Percentiles rank a stretch among this genome's conserved stretches.
phyloP scores from a whole-genome alignment of 2,329 filamentous ascomycete genomes.

The Fusarium newnesense region DNA sequence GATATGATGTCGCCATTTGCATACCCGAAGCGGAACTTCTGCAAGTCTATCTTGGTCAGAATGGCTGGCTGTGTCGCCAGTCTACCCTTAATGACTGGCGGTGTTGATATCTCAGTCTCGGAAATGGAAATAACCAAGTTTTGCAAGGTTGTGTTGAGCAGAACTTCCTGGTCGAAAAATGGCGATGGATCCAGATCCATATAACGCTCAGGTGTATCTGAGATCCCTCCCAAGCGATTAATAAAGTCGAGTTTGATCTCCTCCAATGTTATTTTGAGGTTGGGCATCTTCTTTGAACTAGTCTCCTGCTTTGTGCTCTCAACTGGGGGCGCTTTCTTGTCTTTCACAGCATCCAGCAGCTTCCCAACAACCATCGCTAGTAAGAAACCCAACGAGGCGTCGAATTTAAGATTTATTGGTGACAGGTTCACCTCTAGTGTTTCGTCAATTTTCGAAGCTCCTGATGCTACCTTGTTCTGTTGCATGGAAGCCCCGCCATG shows the following conservation, averaged over 20 bases:
- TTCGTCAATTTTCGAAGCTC: constrained; percentile 27
- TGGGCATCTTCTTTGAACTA: constrained; percentile 41
- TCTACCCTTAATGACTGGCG: constrained; percentile 13
- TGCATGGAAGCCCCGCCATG: constrained; percentile 41
- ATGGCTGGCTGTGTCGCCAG: constrained; percentile 44
- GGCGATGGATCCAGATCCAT: constrained; percentile 56
- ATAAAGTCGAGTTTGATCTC: constrained; percentile 66
- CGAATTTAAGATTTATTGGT: constrained; percentile 63
- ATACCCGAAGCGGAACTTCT: constrained; percentile 72
- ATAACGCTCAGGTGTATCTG: constrained; percentile 60
- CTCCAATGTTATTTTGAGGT: constrained; percentile 58
- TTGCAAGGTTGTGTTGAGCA: constrained; percentile 62
- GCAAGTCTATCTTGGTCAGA: constrained; percentile 57
- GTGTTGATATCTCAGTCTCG: constrained; percentile 28
- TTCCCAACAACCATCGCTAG: constrained; percentile 62
- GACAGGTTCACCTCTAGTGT: constrained; percentile 62
- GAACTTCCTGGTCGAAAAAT: constrained; percentile 59
- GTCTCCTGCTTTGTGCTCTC: constrained; percentile 21
- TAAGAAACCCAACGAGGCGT: constrained; percentile 66
- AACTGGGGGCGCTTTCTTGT: constrained; percentile 18
- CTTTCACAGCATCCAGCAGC: constrained; percentile 58
- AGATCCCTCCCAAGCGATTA: constrained; percentile 63
- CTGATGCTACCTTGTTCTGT: constrained; percentile 1
- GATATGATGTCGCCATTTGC: constrained; percentile 70
- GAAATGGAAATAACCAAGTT: constrained; percentile 52